Base-by-base conservation (phyloP, 169 alveolate genomes). In the Nephromyces sp. region DNA sequence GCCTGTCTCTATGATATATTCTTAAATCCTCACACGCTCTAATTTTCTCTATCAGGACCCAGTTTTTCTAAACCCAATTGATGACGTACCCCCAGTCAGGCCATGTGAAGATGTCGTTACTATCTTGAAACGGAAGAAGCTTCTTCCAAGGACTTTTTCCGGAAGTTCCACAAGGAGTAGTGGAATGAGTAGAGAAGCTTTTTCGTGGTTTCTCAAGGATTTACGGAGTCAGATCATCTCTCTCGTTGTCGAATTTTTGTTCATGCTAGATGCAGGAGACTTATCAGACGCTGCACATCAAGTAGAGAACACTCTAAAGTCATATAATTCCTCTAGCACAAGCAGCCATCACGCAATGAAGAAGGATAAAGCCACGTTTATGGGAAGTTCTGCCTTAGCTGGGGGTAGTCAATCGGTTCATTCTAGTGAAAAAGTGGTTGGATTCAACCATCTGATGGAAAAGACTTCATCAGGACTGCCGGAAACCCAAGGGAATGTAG, bases 161-260 rank as follows among this genome's bases (percentile, higher is more conserved):
- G 57, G 57, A 43, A 15, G 25, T 15, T 15, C 15, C n/a, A 15
- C 57, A 15, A 6, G 72, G 3, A 31, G 43, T 6, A 3, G 52
- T 66, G 84, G 71, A 33, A 86, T 88, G 88, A 78, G 86, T 35
- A 66, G 90, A 28, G 92, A 86, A 68, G 90, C 93, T 1, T 77
- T 88, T 57, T 80, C 90, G 15, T 88, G 92, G 92, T 64, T 88
- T 53, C 65, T 88, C 61, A 86, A 86, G 75, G 92, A 88, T 43
- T 75, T 86, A 3, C 63, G 83, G 33, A 78, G 83, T 35, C 91
- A 88, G 81, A 68, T 88, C 43, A 68, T 68, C 33, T 87, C 92
- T 6, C 70, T 88, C 28, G 68, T 88, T 25, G 84, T 84, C 5
- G 92, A 86, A 22, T 82, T 71, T 70, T 78, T 83, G 27, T 67